Conservation (phyloP, 495 filamentous ascomycete species). For the Cenococcum geophilum region DNA sequence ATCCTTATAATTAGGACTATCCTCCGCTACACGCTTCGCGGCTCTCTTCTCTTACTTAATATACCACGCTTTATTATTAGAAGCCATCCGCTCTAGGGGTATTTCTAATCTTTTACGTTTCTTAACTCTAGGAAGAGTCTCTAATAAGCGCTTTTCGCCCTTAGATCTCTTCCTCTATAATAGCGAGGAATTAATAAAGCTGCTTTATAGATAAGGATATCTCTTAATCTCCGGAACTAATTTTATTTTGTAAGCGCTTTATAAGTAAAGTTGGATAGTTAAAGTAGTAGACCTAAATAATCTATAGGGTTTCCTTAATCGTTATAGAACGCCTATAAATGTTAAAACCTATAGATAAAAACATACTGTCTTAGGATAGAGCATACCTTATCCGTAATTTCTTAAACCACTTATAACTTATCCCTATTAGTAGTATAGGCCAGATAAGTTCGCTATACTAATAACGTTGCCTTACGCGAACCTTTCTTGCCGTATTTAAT, state of each 20-base stretch:
- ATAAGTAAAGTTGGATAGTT: conserved; percentile 25
- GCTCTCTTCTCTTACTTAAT: conserved; percentile 9
- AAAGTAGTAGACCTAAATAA: conserved; percentile 28
- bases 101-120: conserved; percentile 19
- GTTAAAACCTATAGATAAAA: not conserved
- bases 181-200: conserved; percentile 23
- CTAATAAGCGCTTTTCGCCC: conserved; percentile 13
- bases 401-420: conserved; percentile 7
- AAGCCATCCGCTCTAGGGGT: conserved; percentile 12
- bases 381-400: conserved; percentile 5
- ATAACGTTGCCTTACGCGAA: conserved; percentile 11
- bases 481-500: conserved; percentile 9
- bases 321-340: conserved; percentile 21
- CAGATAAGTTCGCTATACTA: conserved; percentile 3
- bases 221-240: conserved; percentile 18
- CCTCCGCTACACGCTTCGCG: conserved; percentile 6
- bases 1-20: conserved; percentile 11
- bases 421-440: conserved; percentile 4
- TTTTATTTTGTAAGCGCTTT: conserved; percentile 17
- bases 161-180: conserved; percentile 16
- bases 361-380: not conserved
- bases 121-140: conserved; percentile 17
- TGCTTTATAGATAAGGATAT: conserved; percentile 19
- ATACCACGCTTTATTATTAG: conserved; percentile 11
- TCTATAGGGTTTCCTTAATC: conserved; percentile 27